Evolutionary conservation across 345 rosid species (phyloP).

Genomic region (Eucalyptus marginata): DNA sequence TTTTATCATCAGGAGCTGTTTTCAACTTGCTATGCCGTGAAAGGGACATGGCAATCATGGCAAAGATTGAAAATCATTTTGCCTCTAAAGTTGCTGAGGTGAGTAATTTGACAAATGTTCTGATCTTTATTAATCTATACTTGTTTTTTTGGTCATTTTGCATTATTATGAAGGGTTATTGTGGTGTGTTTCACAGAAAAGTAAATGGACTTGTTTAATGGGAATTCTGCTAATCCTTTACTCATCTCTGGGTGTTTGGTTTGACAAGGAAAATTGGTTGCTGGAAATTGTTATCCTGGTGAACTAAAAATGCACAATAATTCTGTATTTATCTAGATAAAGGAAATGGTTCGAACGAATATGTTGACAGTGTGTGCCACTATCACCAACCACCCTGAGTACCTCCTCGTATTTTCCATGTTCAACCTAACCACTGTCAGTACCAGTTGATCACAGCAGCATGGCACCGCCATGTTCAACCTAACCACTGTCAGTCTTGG

Average conservation of each 20-base stretch:
- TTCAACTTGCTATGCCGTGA: slow-evolving; percentile 56
- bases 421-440: neutral
- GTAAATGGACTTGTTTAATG: neutral
- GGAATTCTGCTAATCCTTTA: neutral
- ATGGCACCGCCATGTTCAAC: neutral
- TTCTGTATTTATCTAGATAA: neutral
- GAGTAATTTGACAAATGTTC: neutral
- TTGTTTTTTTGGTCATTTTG: neutral
- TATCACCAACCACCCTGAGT: neutral
- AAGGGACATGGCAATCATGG: slow-evolving; percentile 38
- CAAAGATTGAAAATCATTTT: slow-evolving; percentile 66
- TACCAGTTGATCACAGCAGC: neutral
- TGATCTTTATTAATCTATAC: neutral
- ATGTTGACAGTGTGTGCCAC: neutral
- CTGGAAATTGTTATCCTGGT: neutral
- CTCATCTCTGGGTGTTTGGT: neutral
- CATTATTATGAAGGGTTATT: neutral
- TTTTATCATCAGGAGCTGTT: slow-evolving; percentile 56
- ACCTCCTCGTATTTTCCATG: neutral
- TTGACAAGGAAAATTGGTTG: neutral
- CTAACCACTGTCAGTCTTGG: neutral
- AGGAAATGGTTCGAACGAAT: neutral
- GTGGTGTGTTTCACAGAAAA: neutral
- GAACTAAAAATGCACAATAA: neutral
- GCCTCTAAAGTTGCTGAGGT: slow-evolving; percentile 40